These are phyloP conservation scores for Rubia occidens DNA, from an alignment of 305 asterid species.

Conservation along the genomic window DNA sequence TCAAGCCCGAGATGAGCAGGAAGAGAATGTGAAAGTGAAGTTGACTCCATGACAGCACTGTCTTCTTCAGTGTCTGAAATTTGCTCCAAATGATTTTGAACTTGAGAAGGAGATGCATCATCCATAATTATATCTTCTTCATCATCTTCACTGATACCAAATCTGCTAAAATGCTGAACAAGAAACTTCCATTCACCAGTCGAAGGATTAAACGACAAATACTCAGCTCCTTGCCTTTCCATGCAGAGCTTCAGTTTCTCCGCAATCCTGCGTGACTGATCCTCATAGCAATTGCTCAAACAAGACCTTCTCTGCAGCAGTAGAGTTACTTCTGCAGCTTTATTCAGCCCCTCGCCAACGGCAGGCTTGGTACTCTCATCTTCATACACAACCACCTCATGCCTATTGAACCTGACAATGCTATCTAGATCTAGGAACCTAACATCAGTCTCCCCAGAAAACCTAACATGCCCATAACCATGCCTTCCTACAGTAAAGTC, in stretches of 20 bases:
- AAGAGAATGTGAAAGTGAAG: slow-evolving; percentile 76
- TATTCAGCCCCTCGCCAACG: slow-evolving; percentile 79
- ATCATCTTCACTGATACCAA: slow-evolving; percentile 77
- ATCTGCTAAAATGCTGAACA: slow-evolving; percentile 89
- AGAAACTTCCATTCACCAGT: slow-evolving; percentile 68
- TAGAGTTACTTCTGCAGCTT: slow-evolving; percentile 80
- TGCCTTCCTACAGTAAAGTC: slow-evolving; percentile 70
- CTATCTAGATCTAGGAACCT: slow-evolving; percentile 66
- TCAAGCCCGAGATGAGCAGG: slow-evolving; percentile 95
- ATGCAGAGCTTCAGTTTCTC: slow-evolving; percentile 45
- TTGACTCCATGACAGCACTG: slow-evolving; percentile 32
- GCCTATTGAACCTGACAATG: slow-evolving; percentile 49
- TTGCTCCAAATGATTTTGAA: slow-evolving; percentile 36
- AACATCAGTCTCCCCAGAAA: slow-evolving; percentile 74
- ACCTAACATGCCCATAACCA: slow-evolving; percentile 61
- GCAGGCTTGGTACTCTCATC: slow-evolving; percentile 65
- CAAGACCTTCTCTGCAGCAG: slow-evolving; percentile 25
- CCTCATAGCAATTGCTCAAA: slow-evolving; percentile 17
- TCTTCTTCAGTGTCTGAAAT: slow-evolving; percentile 52
- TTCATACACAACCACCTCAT: slow-evolving; percentile 66
- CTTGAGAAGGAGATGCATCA: slow-evolving; percentile 42
- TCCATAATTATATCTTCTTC: slow-evolving; percentile 77
- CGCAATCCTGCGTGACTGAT: slow-evolving; percentile 23
- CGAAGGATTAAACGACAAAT: slow-evolving; percentile 53
- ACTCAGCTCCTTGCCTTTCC: slow-evolving; percentile 71